phyloP scores from a whole-genome alignment of 139 green algal species.

The Marvania coccoides region DNA sequence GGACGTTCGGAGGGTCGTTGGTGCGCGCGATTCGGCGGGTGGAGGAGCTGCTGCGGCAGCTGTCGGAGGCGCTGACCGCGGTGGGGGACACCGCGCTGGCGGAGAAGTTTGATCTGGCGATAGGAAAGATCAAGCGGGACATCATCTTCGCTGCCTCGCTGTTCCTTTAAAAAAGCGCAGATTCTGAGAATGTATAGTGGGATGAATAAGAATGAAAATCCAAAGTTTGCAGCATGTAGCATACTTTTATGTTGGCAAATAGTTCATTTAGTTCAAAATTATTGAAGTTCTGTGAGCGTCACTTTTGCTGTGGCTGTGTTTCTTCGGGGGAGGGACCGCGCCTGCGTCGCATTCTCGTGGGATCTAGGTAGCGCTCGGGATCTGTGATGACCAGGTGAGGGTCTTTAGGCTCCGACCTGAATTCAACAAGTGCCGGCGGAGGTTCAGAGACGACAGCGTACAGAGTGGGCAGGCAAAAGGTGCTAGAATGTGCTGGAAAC shows the following conservation, averaged over 20 bases:
- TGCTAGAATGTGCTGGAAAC: neutral
- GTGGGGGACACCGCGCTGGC: conserved; percentile 35
- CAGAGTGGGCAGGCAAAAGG: neutral
- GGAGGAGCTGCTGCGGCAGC: conserved; percentile 73
- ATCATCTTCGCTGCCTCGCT: conserved; percentile 57
- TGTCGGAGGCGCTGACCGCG: conserved; percentile 21
- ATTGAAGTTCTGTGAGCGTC: too few relatives aligned
- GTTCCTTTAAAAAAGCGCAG: conserved; percentile 55
- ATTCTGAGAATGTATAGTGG: too few relatives aligned
- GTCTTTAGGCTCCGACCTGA: conserved; percentile 24
- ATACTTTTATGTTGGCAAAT: too few relatives aligned
- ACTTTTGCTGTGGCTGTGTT: neutral
- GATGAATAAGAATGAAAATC: too few relatives aligned
- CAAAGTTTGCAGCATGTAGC: too few relatives aligned
- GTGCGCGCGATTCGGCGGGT: conserved; percentile 64
- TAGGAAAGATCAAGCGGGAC: conserved; percentile 40
- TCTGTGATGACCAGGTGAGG: conserved; percentile 31
- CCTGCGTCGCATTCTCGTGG: neutral
- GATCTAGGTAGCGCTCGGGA: conserved; percentile 28
- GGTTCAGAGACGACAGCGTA: neutral
- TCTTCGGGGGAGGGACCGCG: neutral
- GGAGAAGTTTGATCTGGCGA: conserved; percentile 28
- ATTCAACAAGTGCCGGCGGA: neutral
- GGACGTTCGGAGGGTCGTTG: conserved; percentile 42
- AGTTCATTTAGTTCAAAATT: too few relatives aligned